Conservation (phyloP, 192 early-diverging fungal genomes). For the Physocladia obscura region DNA sequence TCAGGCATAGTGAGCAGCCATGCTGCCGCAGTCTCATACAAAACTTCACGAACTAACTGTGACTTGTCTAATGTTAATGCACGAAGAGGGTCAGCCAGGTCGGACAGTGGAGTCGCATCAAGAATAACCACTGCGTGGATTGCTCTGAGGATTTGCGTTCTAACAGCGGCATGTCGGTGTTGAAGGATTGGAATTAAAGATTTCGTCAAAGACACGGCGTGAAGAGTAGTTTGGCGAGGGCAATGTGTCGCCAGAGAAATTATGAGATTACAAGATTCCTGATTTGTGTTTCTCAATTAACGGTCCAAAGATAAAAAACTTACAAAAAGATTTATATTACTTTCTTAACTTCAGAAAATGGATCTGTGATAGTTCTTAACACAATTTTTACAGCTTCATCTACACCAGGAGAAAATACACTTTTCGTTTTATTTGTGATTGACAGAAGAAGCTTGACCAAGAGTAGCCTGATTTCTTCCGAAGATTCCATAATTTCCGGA, state of each 20-base stretch:
- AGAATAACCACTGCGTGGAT: conserved; percentile 38
- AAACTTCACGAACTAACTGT: conserved; percentile 44
- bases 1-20: conserved; percentile 50
- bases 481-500: conserved; percentile 47
- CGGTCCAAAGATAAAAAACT: not conserved
- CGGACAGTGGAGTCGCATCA: conserved; percentile 48
- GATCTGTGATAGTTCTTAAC: conserved; percentile 37
- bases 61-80: conserved; percentile 48
- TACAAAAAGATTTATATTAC: conserved; percentile 11
- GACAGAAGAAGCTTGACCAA: conserved; percentile 33
- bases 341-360: conserved; percentile 60
- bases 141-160: conserved; percentile 38
- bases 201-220: conserved; percentile 42
- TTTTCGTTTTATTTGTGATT: conserved; percentile 26
- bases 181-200: conserved; percentile 40
- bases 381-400: conserved; percentile 51
- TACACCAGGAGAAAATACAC: conserved; percentile 46
- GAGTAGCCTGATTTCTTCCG: conserved; percentile 54
- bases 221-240: conserved; percentile 24
- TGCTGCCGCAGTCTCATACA: conserved; percentile 40
- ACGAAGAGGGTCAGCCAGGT: conserved; percentile 34
- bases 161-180: conserved; percentile 55
- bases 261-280: conserved; percentile 53
- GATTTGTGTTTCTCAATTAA: not conserved
- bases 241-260: conserved; percentile 26